Conservation (phyloP, 805 yeast genomes). For the Kazachstania kunashirensis region DNA sequence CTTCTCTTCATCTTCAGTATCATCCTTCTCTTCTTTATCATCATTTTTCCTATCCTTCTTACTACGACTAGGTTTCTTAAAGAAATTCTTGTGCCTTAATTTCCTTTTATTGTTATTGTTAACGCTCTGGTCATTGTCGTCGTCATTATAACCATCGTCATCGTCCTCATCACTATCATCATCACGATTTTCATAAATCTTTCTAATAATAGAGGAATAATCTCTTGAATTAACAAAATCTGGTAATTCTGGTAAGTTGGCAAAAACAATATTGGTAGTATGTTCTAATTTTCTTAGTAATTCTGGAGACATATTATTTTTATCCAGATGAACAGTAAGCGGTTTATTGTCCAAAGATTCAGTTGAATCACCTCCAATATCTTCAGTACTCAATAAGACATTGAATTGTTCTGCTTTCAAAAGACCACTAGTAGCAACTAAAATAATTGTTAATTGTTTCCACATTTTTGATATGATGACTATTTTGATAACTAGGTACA, state of each 20-base stretch:
- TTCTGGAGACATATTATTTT: constrained; percentile 15
- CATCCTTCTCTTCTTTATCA: neutral
- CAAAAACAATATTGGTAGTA: constrained; percentile 20
- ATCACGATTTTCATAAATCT: constrained; percentile 1
- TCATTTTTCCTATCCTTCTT: neutral
- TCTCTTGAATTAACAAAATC: constrained; percentile 21
- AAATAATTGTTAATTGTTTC: constrained; percentile 8
- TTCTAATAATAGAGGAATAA: constrained; percentile 8
- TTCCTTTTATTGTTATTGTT: no score
- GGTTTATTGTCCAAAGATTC: constrained; percentile 6
- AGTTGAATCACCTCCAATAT: constrained; percentile 16
- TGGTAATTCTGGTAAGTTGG: constrained; percentile 22
- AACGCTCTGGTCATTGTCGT: neutral
- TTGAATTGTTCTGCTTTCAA: constrained; percentile 6
- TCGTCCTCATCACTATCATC: neutral
- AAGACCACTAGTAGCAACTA: constrained; percentile 1
- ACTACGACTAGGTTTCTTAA: no score
- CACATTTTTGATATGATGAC: constrained; percentile 6
- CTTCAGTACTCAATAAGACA: constrained; percentile 13
- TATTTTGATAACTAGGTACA: no score
- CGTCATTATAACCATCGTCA: constrained; percentile 3
- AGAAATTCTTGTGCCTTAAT: no score
- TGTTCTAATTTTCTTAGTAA: constrained; percentile 13
- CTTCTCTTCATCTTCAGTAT: neutral
- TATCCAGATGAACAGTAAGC: constrained; percentile 13